Conservation (phyloP, 345 rosid genomes). For the Populus deltoides region DNA sequence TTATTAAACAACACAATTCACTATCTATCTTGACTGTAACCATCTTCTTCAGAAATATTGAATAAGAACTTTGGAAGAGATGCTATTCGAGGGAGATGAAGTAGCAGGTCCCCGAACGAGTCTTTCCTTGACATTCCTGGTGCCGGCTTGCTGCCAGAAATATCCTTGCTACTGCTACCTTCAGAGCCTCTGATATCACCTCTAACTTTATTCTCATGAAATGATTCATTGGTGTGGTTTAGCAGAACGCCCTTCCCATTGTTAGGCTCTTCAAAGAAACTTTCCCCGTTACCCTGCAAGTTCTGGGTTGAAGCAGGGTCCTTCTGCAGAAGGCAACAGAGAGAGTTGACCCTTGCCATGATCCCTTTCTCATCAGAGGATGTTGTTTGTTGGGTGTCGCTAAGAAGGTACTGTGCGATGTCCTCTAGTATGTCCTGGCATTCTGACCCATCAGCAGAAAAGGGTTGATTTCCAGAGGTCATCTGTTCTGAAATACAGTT, state of each 20-base stretch:
- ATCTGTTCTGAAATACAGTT: conserved; percentile 68
- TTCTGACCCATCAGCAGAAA: conserved; percentile 39
- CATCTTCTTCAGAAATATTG: conserved; percentile 82
- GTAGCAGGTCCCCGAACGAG: conserved; percentile 75
- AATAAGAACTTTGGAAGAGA: conserved; percentile 92
- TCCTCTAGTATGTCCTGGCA: conserved; percentile 58
- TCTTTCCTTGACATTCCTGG: conserved; percentile 88
- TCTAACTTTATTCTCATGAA: conserved; percentile 27
- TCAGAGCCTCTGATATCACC: conserved; percentile 36
- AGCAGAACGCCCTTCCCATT: conserved; percentile 35
- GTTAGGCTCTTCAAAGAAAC: conserved; percentile 22
- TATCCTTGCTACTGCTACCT: conserved; percentile 37
- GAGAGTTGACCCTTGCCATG: conserved; percentile 96
- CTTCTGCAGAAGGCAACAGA: conserved; percentile 90
- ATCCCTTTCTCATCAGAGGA: conserved; percentile 87
- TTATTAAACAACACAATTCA: conserved; percentile 5
- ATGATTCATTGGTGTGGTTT: conserved; percentile 21
- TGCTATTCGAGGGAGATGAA: conserved; percentile 84
- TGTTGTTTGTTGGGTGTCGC: conserved; percentile 65
- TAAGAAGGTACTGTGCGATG: conserved; percentile 81
- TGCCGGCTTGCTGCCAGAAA: conserved; percentile 50
- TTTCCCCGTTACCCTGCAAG: conserved; percentile 52
- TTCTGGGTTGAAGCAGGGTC: conserved; percentile 49
- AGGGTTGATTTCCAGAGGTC: conserved; percentile 45
- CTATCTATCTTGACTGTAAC: conserved; percentile 55